Percentiles rank a stretch among this genome's conserved stretches.
phyloP scores from a whole-genome alignment of 305 asterid genomes.

The Fraxinus xanthoxyloides region DNA sequence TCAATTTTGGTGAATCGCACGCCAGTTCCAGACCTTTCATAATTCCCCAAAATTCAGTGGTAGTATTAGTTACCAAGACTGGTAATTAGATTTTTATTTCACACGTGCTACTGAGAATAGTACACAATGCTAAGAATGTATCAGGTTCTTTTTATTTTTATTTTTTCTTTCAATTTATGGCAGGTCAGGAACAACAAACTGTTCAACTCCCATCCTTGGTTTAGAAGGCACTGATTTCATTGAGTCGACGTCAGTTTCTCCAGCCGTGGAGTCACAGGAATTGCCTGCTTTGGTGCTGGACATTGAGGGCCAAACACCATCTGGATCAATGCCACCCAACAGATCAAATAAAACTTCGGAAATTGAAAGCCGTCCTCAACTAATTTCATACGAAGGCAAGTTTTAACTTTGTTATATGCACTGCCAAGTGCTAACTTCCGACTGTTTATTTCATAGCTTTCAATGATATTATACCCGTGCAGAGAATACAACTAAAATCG shows the following conservation, averaged over 20 bases:
- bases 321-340: constrained; percentile 23
- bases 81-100: background rate
- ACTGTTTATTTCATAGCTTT: constrained; percentile 17
- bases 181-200: constrained; percentile 41
- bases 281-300: constrained; percentile 21
- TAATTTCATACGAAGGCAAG: constrained; percentile 38
- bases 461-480: constrained; percentile 27
- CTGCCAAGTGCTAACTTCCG: background rate
- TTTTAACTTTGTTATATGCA: constrained; percentile 12
- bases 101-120: constrained; percentile 5
- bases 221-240: constrained; percentile 19
- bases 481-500: constrained; percentile 31
- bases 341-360: constrained; percentile 30
- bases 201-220: constrained; percentile 18
- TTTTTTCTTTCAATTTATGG: background rate
- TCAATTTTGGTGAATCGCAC: constrained; percentile 4
- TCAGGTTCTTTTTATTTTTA: background rate
- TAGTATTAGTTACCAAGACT: background rate
- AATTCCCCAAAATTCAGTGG: background rate
- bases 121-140: background rate
- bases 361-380: constrained; percentile 28
- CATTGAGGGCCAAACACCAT: constrained; percentile 23
- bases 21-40: background rate
- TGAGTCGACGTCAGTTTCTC: constrained; percentile 26
- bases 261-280: constrained; percentile 29